A percentile compares a stretch with the other conserved stretches of the same genome.
Conservation (phyloP, 129 eudicot genomes). For the Artemisia tridentata region DNA sequence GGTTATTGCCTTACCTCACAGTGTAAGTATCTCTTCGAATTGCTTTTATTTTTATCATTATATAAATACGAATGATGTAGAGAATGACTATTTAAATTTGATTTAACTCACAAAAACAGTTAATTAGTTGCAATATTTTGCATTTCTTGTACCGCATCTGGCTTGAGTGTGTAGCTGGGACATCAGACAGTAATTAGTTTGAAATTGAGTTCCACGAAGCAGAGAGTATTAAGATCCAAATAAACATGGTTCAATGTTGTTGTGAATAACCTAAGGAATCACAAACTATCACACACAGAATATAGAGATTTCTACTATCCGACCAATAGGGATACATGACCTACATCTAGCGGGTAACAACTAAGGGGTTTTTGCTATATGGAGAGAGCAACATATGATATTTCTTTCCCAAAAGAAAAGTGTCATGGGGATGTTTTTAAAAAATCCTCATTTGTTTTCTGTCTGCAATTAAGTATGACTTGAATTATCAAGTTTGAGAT, state of each 20-base stretch:
- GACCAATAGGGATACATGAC: too few relatives aligned
- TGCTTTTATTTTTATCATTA: background rate
- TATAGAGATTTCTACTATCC: background rate
- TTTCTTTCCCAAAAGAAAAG: too few relatives aligned
- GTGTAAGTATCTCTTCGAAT: conserved; percentile 36
- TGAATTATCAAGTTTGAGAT: too few relatives aligned
- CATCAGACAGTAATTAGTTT: background rate
- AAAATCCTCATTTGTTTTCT: background rate
- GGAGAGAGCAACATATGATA: too few relatives aligned
- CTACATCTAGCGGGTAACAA: too few relatives aligned
- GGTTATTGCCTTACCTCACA: conserved; percentile 79
- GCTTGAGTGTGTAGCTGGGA: background rate
- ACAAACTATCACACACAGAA: background rate
- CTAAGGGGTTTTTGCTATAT: too few relatives aligned
- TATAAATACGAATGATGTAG: background rate
- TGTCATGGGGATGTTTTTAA: too few relatives aligned
- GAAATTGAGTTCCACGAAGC: background rate
- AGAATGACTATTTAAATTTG: background rate
- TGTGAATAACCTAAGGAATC: background rate
- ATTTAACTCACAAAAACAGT: background rate
- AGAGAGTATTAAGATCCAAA: background rate
- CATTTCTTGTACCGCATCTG: background rate
- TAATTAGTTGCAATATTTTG: too few relatives aligned
- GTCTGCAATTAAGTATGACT: too few relatives aligned
- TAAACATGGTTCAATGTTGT: background rate